Evolutionary conservation across 495 filamentous ascomycete genomes (phyloP), one percentile per base, ranked within the genome.

Genomic region (Endocarpon pusillum): DNA sequence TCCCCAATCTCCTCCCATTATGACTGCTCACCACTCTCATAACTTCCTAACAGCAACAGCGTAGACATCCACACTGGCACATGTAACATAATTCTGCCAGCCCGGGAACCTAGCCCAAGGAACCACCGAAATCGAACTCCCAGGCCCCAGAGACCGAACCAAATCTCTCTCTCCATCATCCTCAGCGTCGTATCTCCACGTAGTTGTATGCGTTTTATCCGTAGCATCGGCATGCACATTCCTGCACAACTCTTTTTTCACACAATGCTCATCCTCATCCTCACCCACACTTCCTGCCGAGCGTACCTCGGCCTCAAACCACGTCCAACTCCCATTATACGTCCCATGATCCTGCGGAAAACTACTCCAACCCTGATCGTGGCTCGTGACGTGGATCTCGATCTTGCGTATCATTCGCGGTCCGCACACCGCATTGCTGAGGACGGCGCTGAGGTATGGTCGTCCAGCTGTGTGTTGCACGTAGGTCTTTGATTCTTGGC

Each of bases 331-430:
- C 10, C 43, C 47, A 8, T 41, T 37, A 40, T 59, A 71, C 2
- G 54, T 59, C 19, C 53, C 51, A 7, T 51, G 40, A 20, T 52
- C 36, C 3, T 18, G 12, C 5, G 2, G 10, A 1, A 42, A 34
- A n/a, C 48, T 49, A 21, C 59, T 58, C 55, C 57, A 71, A 7
- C 71, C 72, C 40, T 77, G 72, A 34, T 77, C 72, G 28, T 53
- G 50, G 37, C 60, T 67, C 21, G 40, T 44, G 26, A 68, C 66
- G 6, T 56, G 62, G 39, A 77, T 75, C 10, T 69, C 57, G 14
- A 75, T 54, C 44, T 65, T 71, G 24, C 66, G 60, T 5, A 41
- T 35, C 19, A 35, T 34, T 15, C 4, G 28, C 14, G 28, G 28
- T n/a, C n/a, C n/a, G n/a, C n/a, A n/a, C n/a, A n/a, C n/a, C n/a